phyloP scores from a whole-genome alignment of 352 stramenopile genomes.

The Phytopythium litorale region DNA sequence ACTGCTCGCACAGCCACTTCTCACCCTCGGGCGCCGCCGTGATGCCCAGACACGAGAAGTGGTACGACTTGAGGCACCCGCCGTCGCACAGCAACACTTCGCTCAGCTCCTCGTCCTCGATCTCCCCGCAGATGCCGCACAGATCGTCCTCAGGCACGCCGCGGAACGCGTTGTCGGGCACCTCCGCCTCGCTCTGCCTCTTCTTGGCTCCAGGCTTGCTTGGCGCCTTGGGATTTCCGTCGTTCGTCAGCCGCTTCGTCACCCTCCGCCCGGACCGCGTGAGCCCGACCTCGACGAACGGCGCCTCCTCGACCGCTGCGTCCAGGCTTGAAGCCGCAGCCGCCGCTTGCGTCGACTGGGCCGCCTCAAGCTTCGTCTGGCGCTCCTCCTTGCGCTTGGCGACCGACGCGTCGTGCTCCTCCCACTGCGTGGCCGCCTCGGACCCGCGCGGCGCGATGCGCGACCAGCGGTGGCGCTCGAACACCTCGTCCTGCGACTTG shows the following conservation, averaged over 20 bases:
- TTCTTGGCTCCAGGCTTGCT: slow-evolving; percentile 27
- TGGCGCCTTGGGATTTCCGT: slow-evolving; percentile 20
- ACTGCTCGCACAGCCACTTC: slow-evolving; percentile 91
- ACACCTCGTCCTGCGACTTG: slow-evolving; percentile 47
- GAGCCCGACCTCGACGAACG: slow-evolving; percentile 56
- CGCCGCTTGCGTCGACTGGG: not conserved
- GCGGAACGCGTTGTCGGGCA: slow-evolving; percentile 3
- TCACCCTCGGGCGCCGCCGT: slow-evolving; percentile 60
- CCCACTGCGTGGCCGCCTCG: slow-evolving; percentile 35
- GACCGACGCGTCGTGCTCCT: slow-evolving; percentile 34
- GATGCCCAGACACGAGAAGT: slow-evolving; percentile 90
- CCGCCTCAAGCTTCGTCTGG: slow-evolving; percentile 18
- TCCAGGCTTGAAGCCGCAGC: slow-evolving; percentile 2
- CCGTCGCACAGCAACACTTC: slow-evolving; percentile 92
- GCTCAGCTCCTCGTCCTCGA: slow-evolving; percentile 75
- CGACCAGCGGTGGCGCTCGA: slow-evolving; percentile 19
- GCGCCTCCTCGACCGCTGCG: slow-evolving; percentile 12
- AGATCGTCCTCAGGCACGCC: slow-evolving; percentile 73
- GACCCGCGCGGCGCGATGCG: slow-evolving; percentile 40
- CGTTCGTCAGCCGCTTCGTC: slow-evolving; percentile 54
- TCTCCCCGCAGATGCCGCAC: slow-evolving; percentile 73
- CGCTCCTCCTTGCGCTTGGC: slow-evolving; percentile 30
- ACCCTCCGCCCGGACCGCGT: slow-evolving; percentile 65
- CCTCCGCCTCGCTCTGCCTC: slow-evolving; percentile 23
- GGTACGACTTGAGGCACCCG: slow-evolving; percentile 90